Base-by-base conservation (phyloP, 1,139 yeast species). In the Scheffersomyces quercinus region DNA sequence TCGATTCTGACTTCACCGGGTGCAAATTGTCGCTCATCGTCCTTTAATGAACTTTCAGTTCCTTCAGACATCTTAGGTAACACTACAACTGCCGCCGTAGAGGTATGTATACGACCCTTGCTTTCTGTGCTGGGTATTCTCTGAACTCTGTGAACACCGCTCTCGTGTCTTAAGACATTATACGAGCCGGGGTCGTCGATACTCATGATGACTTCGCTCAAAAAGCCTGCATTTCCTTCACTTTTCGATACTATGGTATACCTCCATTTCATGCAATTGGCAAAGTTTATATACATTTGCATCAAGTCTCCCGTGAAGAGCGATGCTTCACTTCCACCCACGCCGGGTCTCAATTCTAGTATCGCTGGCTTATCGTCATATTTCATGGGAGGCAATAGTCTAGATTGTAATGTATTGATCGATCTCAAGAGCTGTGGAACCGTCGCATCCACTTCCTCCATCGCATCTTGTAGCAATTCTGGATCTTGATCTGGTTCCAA, bases 61-160 rank as follows among this genome's bases (percentile, higher is more conserved):
- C 85, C 82, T 11, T 68, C 77, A 3, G 78, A 68, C 59, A 90
- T 71, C 55, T 90, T 89, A 0, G 99, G 99, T 26, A 95, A 70
- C 1, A 93, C 97, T 8, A 93, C 88, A 4, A 95, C 97, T 0
- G 97, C 98, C 0, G 97, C 88, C 0, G 99, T 93, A 0, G 97
- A 88, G 0, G 99, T 93, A 61, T 93, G 99, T 3, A 89, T 86
- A 41, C 99, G 72, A 4, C 99, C 99, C 61, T 93, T 91, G 4
- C 88, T 79, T 60, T 93, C 99, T 0, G 99, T 93, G 29, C 82
- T 85, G 0, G 99, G 99, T 4, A 93, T 82, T 48, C 99, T 70
- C 62, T 93, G 99, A 1, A 93, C 99, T 40, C 99, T 70, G 60
- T 93, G 99, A 11, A 93, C 97, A 1, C 99, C 99, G 40, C 96